Percentiles rank a stretch among this genome's conserved stretches.
Evolutionary conservation across 495 filamentous ascomycete species (phyloP).

Genomic region (Choiromyces venosus): DNA sequence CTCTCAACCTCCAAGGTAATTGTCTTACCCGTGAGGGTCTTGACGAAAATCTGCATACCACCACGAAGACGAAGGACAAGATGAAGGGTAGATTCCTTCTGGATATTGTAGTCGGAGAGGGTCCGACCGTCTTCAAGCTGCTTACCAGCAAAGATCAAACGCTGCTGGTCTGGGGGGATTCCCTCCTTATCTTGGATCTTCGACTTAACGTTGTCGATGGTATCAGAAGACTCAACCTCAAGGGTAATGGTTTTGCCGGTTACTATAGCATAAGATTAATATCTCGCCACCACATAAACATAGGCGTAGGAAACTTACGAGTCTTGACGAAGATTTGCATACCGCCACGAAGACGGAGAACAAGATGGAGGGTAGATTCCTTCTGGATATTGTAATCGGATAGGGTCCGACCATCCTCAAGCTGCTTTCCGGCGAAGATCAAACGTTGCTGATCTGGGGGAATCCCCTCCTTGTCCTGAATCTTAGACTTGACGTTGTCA

Average conservation of each 20-base stretch:
- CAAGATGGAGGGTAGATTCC: conserved; percentile 90
- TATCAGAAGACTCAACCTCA: conserved; percentile 96
- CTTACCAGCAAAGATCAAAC: conserved; percentile 97
- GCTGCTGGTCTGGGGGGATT: conserved; percentile 96
- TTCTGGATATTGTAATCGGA: conserved; percentile 99
- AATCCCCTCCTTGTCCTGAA: conserved; percentile 99
- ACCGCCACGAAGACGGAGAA: conserved; percentile 94
- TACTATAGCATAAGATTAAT: conserved; percentile 46
- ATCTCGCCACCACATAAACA: neutral
- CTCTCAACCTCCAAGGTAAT: conserved; percentile 77
- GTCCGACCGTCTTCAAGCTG: conserved; percentile 96
- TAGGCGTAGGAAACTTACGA: conserved; percentile 58
- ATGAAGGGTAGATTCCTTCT: conserved; percentile 95
- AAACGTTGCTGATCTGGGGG: conserved; percentile 96
- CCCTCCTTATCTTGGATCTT: conserved; percentile 99
- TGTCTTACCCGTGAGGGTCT: conserved; percentile 55
- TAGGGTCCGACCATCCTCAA: conserved; percentile 95
- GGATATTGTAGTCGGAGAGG: conserved; percentile 96
- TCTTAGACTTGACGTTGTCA: conserved; percentile 98
- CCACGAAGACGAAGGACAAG: conserved; percentile 95
- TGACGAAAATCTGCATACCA: conserved; percentile 93
- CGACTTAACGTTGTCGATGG: conserved; percentile 97
- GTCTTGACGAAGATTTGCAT: conserved; percentile 91
- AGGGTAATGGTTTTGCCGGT: conserved; percentile 99
- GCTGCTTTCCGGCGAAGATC: conserved; percentile 98